Evolutionary conservation across 1,284 basidiomycete species (phyloP).

Genomic region (Ustilago cynodontis): DNA sequence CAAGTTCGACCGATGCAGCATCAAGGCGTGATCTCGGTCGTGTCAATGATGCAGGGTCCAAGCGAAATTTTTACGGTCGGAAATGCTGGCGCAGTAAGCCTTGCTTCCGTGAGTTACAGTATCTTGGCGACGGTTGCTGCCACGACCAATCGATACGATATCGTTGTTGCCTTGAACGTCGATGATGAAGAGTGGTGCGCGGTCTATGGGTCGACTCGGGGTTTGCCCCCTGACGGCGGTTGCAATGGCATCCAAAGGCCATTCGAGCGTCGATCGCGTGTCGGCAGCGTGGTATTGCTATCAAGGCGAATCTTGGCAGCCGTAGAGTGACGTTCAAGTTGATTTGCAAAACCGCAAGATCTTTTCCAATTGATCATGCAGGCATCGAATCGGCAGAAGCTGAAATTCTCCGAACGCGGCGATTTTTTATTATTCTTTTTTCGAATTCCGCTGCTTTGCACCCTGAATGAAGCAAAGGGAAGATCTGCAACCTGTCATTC

Average conservation of each 20-base stretch:
- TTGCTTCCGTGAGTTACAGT: no score
- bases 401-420: conserved; percentile 7
- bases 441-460: conserved; percentile 7
- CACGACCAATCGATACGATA: no score
- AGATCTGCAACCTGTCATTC: no score
- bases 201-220: no score
- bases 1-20: conserved; percentile 45
- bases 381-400: conserved; percentile 1
- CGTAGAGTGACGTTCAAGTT: neutral
- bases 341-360: conserved; percentile 1
- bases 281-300: neutral
- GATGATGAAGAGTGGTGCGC: no score
- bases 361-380: neutral
- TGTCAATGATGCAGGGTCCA: conserved; percentile 6
- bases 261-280: neutral
- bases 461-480: neutral
- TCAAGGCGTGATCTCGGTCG: conserved; percentile 18
- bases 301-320: neutral
- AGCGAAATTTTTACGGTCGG: no score
- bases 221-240: no score
- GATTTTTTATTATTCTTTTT: neutral
- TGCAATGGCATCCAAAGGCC: no score
- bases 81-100: no score
- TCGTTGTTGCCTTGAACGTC: no score
- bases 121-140: no score